A percentile compares a stretch with the other conserved stretches of the same genome.
phyloP scores from a whole-genome alignment of 2,329 filamentous ascomycete genomes.

The Claviceps lovelessii region DNA sequence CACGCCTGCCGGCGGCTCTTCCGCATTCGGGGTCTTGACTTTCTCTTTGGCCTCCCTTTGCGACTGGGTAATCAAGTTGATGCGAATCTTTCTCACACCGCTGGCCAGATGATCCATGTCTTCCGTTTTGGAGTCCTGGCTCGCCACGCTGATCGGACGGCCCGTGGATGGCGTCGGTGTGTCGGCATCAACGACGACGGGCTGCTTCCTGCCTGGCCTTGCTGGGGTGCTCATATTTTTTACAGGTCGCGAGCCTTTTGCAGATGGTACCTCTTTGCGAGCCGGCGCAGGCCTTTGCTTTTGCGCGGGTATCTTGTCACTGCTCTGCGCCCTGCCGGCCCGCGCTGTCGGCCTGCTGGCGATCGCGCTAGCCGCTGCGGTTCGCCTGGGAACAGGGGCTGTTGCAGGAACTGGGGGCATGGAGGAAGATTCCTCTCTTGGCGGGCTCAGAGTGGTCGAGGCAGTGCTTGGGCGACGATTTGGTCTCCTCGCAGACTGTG shows the following conservation, averaged over 20 bases:
- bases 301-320: constrained; percentile 35
- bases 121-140: constrained; percentile 19
- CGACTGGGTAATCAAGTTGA: constrained; percentile 44
- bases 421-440: constrained; percentile 9
- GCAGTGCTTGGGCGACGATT: constrained; percentile 37
- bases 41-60: constrained; percentile 39
- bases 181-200: constrained; percentile 6
- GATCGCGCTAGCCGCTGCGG: constrained; percentile 14
- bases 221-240: constrained; percentile 22
- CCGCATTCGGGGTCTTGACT: not conserved
- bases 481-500: constrained; percentile 19
- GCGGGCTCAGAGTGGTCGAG: constrained; percentile 20
- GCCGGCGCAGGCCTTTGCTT: constrained; percentile 40
- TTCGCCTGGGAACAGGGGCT: constrained; percentile 10
- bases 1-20: not conserved
- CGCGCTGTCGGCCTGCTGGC: constrained; percentile 13
- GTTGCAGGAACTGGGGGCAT: not conserved
- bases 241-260: constrained; percentile 18
- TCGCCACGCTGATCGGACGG: not conserved
- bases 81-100: constrained; percentile 49
- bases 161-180: constrained; percentile 6
- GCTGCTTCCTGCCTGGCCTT: constrained; percentile 8
- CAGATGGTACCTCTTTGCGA: constrained; percentile 26
- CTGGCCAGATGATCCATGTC: constrained; percentile 41
- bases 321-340: constrained; percentile 21